Evolutionary conservation across 306 rosid genomes (phyloP), one percentile per base, ranked within the genome.

Genomic region (Cucumis hystrix): DNA sequence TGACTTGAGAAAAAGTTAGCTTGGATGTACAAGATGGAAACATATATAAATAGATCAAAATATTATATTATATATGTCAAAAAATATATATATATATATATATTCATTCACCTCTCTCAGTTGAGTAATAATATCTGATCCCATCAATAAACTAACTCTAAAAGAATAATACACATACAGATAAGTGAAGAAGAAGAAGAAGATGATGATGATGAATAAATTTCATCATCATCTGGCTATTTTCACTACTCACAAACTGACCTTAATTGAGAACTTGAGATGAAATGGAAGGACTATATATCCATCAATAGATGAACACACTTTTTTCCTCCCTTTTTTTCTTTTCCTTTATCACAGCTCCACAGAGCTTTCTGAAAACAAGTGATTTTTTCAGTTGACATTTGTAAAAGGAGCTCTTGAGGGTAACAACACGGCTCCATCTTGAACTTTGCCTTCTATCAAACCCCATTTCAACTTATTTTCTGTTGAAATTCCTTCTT

Each of bases 351-450:
- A 17, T 37, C 47, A 30, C 68, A 14, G 68, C 68, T 62, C 41
- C 68, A 62, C 68, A 62, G 30, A 7, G 49, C 49, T 47, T 52
- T 52, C 2, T 63, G 54, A 33, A 33, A 33, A 33, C 37, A 4
- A 33, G 37, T 33, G 37, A 33, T 33, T 45, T 51, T 43, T 47
- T 52, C 41, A 84, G 84, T 93, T 93, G 75, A 91, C 81, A 64
- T 88, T 78, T 10, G 92, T 81, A 78, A 91, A 91, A 51, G 97
- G 98, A 64, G 90, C 84, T 84, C 97, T 84, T 49, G 82, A 9
- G 72, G 72, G 1, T 52, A 52, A 16, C n/a, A 39, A 45, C 51
- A 84, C 83, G 40, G 90, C 77, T 35, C 64, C 87, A 80, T 54
- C 79, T 16, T 78, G 85, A 52, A 84, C 85, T 81, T 88, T 93